phyloP scores from a whole-genome alignment of 176 grass and related monocot genomes.

The Poa annua region DNA sequence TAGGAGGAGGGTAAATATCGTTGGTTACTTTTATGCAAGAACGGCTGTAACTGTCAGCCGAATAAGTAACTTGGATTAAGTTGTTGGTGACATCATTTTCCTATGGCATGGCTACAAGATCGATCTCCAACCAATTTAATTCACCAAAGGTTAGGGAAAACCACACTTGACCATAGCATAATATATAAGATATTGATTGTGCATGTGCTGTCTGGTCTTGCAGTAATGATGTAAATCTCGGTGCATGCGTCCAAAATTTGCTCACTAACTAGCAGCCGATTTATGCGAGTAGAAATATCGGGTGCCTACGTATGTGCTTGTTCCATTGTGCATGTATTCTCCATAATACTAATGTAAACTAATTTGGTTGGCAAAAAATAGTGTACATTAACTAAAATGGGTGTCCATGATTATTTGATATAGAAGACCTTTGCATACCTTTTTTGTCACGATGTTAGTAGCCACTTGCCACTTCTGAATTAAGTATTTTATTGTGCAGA shows the following conservation, averaged over 20 bases:
- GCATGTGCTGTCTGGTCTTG: conserved; percentile 36
- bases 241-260: conserved; percentile 26
- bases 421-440: conserved; percentile 13
- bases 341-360: conserved; percentile 13
- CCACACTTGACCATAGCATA: conserved; percentile 43
- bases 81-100: conserved; percentile 47
- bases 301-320: background rate
- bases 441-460: conserved; percentile 48
- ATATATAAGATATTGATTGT: conserved; percentile 39
- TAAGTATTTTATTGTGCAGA: conserved; percentile 31
- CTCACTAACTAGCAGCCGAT: background rate
- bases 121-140: conserved; percentile 5
- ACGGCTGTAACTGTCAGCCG: conserved; percentile 45
- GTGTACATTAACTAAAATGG: background rate
- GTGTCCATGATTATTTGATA: background rate
- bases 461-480: background rate
- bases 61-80: background rate
- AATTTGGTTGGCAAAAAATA: background rate
- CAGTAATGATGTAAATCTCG: conserved; percentile 39
- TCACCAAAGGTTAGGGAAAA: conserved; percentile 49
- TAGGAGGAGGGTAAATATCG: conserved; percentile 35
- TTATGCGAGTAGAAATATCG: background rate
- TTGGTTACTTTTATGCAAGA: conserved; percentile 34
- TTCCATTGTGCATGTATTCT: conserved; percentile 20
- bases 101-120: conserved; percentile 26